A percentile compares a stretch with the other conserved stretches of the same genome.
These are phyloP conservation scores for Pythium vanterpoolii DNA, from an alignment of 352 stramenopile species.

Conservation along the genomic window DNA sequence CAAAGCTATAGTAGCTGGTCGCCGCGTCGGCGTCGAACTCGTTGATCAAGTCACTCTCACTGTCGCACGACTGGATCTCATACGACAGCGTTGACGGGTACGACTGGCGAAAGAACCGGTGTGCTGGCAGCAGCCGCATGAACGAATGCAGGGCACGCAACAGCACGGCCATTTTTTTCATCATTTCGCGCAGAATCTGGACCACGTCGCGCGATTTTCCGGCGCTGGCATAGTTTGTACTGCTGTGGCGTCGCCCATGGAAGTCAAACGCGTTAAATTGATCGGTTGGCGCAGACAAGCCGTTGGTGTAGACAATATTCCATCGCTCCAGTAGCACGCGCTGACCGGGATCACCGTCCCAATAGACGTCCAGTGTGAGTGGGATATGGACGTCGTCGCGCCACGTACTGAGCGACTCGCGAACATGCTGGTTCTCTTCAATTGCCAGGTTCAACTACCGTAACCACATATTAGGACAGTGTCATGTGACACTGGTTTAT, in stretches of 20 bases:
- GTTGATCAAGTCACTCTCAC: slow-evolving; percentile 17
- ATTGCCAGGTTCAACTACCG: slow-evolving; percentile 81
- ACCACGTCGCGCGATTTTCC: slow-evolving; percentile 63
- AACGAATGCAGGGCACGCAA: slow-evolving; percentile 73
- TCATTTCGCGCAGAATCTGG: slow-evolving; percentile 75
- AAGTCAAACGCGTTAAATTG: slow-evolving; percentile 13
- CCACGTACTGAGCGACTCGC: slow-evolving; percentile 63
- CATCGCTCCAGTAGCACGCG: slow-evolving; percentile 75
- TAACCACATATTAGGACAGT: neutral
- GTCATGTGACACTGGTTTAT: too few species aligned
- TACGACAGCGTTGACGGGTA: slow-evolving; percentile 69
- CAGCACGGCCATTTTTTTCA: slow-evolving; percentile 74
- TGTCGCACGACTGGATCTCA: slow-evolving; percentile 38
- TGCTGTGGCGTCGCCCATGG: slow-evolving; percentile 21
- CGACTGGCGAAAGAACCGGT: slow-evolving; percentile 61
- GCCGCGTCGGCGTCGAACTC: slow-evolving; percentile 39
- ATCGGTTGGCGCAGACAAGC: slow-evolving; percentile 28
- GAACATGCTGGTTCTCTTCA: slow-evolving; percentile 65
- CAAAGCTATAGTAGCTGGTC: slow-evolving; percentile 68
- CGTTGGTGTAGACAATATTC: slow-evolving; percentile 54
- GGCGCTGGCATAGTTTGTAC: slow-evolving; percentile 12
- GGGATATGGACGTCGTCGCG: slow-evolving; percentile 70
- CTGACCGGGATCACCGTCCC: slow-evolving; percentile 35
- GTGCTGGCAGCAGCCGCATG: slow-evolving; percentile 68
- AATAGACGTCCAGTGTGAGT: slow-evolving; percentile 68